Evolutionary conservation across 2,329 filamentous ascomycete genomes (phyloP).

Genomic region (Malbranchea cinnamomea): DNA sequence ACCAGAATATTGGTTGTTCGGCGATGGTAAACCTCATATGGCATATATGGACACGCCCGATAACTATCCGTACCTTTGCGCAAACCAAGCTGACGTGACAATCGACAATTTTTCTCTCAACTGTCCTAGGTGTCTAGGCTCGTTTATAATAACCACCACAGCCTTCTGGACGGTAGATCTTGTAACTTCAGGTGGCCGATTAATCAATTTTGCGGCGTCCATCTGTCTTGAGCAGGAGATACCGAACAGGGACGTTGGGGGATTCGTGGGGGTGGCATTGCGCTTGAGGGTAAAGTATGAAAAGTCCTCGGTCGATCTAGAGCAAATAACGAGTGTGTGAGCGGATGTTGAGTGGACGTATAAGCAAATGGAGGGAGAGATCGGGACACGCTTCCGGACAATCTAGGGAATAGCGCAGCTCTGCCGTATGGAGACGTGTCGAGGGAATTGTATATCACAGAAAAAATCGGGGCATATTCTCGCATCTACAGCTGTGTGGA

Average conservation of each 20-base stretch:
- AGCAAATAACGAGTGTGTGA: constrained; percentile 3
- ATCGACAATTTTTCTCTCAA: constrained; percentile 78
- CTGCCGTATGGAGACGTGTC: too few species aligned
- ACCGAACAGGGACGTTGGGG: constrained; percentile 76
- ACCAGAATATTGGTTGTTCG: neutral
- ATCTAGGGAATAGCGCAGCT: too few species aligned
- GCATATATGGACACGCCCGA: too few species aligned
- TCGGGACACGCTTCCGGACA: too few species aligned
- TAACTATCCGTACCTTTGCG: constrained; percentile 52
- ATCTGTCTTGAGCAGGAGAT: constrained; percentile 92
- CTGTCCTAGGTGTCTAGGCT: constrained; percentile 77
- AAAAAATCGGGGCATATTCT: too few species aligned
- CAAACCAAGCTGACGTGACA: constrained; percentile 93
- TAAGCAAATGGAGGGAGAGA: too few species aligned
- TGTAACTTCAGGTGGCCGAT: constrained; percentile 79
- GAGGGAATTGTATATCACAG: too few species aligned
- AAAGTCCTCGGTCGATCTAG: constrained; percentile 80
- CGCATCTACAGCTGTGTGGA: too few species aligned
- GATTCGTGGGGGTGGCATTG: constrained; percentile 26
- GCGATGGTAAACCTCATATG: neutral
- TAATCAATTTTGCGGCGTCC: constrained; percentile 60
- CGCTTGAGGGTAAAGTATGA: constrained; percentile 89
- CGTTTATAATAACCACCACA: constrained; percentile 87
- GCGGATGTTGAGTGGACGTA: too few species aligned
- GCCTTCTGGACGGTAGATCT: constrained; percentile 95